A percentile compares a stretch with the other conserved stretches of the same genome.
phyloP scores from a whole-genome alignment of 306 rosid species.

The Lablab purpureus region DNA sequence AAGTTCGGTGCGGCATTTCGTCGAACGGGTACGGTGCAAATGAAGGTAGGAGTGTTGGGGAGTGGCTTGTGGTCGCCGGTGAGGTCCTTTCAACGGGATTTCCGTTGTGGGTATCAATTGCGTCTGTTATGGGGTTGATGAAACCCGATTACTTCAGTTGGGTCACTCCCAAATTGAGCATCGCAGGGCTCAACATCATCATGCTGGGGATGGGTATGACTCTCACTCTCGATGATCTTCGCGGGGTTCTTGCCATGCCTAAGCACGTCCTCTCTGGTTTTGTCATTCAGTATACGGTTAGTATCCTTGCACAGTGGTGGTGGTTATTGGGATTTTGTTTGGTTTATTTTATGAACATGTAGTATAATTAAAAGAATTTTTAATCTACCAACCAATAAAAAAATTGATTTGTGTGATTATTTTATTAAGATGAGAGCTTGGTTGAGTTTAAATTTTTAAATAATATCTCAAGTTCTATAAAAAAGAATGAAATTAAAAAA shows the following conservation, averaged over 20 bases:
- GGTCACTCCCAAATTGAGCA: constrained; percentile 70
- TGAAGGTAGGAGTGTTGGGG: constrained; percentile 56
- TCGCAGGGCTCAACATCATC: constrained; percentile 64
- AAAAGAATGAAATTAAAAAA: too few species aligned
- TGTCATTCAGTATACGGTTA: constrained; percentile 78
- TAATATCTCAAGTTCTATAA: too few species aligned
- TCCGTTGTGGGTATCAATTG: constrained; percentile 86
- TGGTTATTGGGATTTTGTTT: neutral
- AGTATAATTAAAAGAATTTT: too few species aligned
- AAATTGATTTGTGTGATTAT: too few species aligned
- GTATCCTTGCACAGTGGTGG: constrained; percentile 11
- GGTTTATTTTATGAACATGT: neutral
- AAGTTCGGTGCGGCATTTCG: constrained; percentile 66
- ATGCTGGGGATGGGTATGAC: constrained; percentile 99
- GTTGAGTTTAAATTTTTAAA: too few species aligned
- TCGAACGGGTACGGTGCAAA: constrained; percentile 50
- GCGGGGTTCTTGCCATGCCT: constrained; percentile 81
- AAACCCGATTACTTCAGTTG: constrained; percentile 68
- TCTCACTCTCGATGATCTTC: constrained; percentile 81
- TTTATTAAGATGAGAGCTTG: too few species aligned
- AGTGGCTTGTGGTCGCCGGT: constrained; percentile 66
- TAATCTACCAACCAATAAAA: too few species aligned
- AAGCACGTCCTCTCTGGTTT: constrained; percentile 76
- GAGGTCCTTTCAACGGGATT: constrained; percentile 72
- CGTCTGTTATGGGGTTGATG: constrained; percentile 67